Base-by-base conservation (phyloP, 176 grass and related monocot genomes). In the Phoenix roebelenii region DNA sequence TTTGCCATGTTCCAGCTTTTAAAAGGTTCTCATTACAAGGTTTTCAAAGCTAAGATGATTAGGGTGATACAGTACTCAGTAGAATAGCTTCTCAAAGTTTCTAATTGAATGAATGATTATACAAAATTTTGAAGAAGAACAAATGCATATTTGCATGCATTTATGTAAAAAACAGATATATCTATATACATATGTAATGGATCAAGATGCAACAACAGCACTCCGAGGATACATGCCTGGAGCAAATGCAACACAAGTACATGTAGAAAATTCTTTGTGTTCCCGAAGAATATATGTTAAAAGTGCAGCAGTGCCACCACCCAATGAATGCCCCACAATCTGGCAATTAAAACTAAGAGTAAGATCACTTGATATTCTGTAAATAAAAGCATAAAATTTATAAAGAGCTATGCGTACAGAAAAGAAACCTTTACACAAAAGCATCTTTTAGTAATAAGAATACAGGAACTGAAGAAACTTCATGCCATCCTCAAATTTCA, bases 251-350 rank as follows among this genome's bases (percentile, higher is more conserved):
- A 88, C 76, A 78, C 93, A 98, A 71, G 73, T 88, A 59, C 87
- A 66, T 72, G 84, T 76, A 59, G 72, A 85, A 7, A 98, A 83
- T 67, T 92, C 93, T 51, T 63, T 77, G 25, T 85, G 81, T 72
- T 98, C 93, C 66, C 93, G 77, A 49, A 98, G 79, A 78, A 98
- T 98, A 69, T 98, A 98, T 15, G 93, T 83, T 55, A 98, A 83
- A 48, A 98, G 75, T 67, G 93, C 80, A 73, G 93, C 93, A 63
- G 93, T 98, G 64, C 93, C 93, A 80, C 93, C 93, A 70, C 93
- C 93, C 55, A 98, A 75, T 59, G 93, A 98, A 70, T 98, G 93
- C 5, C 93, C 93, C 58, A 92, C 87, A 88, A 98, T 85, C 93
- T 98, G 66, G 57, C 5, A 5, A 80, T 70, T 23, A 78, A 10